Evolutionary conservation across 1,284 basidiomycete genomes (phyloP).

Genomic region (Melanopsichium pennsylvanicum): DNA sequence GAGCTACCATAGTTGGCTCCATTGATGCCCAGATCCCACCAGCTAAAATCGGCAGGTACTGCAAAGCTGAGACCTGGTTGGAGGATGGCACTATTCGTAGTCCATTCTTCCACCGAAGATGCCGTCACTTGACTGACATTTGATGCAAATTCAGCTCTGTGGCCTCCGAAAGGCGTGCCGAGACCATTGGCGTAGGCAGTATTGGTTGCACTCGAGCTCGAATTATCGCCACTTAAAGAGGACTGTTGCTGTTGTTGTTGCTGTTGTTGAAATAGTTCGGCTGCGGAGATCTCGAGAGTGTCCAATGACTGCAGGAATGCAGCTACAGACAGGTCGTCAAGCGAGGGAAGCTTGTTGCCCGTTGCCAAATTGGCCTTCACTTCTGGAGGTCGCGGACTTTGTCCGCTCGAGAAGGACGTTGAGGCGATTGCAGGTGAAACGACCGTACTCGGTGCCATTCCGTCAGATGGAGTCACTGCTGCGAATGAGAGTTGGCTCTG

Average conservation of each 20-base stretch:
- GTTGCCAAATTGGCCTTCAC: not conserved
- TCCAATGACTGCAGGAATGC: conserved; percentile 63
- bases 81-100: conserved; percentile 46
- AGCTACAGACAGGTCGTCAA: conserved; percentile 58
- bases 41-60: conserved; percentile 62
- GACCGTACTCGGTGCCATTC: conserved; percentile 11
- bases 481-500: conserved; percentile 7
- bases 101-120: conserved; percentile 30
- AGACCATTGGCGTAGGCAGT: not conserved
- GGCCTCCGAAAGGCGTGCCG: conserved; percentile 1
- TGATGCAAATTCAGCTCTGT: not conserved
- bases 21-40: conserved; percentile 59
- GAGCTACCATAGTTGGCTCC: conserved; percentile 15
- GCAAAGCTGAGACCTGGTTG: conserved; percentile 58
- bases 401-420: not conserved
- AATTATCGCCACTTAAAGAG: conserved; percentile 12
- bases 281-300: conserved; percentile 59
- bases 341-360: conserved; percentile 25
- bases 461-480: conserved; percentile 24
- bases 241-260: conserved; percentile 25
- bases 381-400: not conserved
- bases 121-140: conserved; percentile 3
- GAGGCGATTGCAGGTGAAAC: conserved; percentile 5
- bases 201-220: not conserved
- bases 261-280: conserved; percentile 46